phyloP scores from a whole-genome alignment of 78 protist genomes.

The Isochrysis galbana region DNA sequence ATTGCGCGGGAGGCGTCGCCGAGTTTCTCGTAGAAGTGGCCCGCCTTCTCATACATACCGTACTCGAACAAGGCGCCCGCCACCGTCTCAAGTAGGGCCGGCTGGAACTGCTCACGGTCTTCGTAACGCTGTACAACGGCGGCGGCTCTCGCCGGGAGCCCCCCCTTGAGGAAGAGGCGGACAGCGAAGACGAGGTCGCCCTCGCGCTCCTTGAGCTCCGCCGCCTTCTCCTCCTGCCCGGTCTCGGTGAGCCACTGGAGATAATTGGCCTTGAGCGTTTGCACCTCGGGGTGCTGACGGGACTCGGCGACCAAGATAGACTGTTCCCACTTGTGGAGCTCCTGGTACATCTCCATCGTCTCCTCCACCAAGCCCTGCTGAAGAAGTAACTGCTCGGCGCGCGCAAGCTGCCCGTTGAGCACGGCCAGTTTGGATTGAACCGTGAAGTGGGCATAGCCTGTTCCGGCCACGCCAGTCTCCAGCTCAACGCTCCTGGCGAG shows the following conservation, averaged over 20 bases:
- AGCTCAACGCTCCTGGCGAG: slow-evolving; percentile 27
- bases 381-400: slow-evolving; percentile 63
- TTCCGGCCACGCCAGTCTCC: background rate
- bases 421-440: slow-evolving; percentile 63
- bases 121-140: slow-evolving; percentile 34
- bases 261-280: slow-evolving; percentile 45
- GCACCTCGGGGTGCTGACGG: slow-evolving; percentile 26
- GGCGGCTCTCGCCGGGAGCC: slow-evolving; percentile 81
- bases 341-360: slow-evolving; percentile 69
- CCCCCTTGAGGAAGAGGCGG: slow-evolving; percentile 67
- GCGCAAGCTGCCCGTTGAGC: slow-evolving; percentile 49
- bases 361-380: slow-evolving; percentile 63
- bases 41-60: slow-evolving; percentile 73
- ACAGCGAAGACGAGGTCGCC: slow-evolving; percentile 59
- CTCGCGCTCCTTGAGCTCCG: slow-evolving; percentile 64
- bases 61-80: slow-evolving; percentile 56
- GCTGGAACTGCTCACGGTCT: background rate
- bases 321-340: slow-evolving; percentile 70
- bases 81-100: slow-evolving; percentile 48
- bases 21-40: slow-evolving; percentile 73
- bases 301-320: slow-evolving; percentile 65
- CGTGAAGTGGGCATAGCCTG: slow-evolving; percentile 38
- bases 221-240: slow-evolving; percentile 79
- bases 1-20: slow-evolving; percentile 65
- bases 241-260: slow-evolving; percentile 65